Conservation (phyloP, 257 asterid genomes). For the Nicotiana knightiana region DNA sequence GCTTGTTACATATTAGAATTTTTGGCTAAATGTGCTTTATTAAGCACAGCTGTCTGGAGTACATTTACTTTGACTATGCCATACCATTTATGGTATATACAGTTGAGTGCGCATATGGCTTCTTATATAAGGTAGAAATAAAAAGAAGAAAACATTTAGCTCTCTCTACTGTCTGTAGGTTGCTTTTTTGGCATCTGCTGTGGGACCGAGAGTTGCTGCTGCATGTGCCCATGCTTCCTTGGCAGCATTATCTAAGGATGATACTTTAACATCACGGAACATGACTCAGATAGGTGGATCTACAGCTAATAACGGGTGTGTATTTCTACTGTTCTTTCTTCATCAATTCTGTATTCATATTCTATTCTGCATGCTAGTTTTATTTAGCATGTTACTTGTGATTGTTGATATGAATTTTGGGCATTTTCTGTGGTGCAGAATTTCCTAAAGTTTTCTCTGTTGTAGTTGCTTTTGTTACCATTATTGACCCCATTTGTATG, state of each 20-base stretch:
- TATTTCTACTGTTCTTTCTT: not conserved
- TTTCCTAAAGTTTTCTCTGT: not conserved
- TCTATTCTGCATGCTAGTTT: not conserved
- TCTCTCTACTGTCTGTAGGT: slow-evolving; percentile 47
- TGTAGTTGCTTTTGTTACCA: not conserved
- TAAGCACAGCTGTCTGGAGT: not conserved
- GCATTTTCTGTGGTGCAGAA: not conserved
- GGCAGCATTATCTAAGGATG: slow-evolving; percentile 57
- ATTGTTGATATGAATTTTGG: not conserved
- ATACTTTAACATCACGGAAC: slow-evolving; percentile 16
- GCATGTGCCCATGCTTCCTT: slow-evolving; percentile 94
- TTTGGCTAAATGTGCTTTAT: not conserved
- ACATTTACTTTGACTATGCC: not conserved
- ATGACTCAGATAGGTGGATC: slow-evolving; percentile 30
- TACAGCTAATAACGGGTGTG: slow-evolving; percentile 20
- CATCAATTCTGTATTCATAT: not conserved
- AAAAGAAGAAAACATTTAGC: not conserved
- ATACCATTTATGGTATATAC: not conserved
- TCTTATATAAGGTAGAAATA: not conserved
- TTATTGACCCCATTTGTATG: not conserved
- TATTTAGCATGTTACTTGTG: not conserved
- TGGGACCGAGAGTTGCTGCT: slow-evolving; percentile 99
- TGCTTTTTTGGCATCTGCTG: slow-evolving; percentile 82
- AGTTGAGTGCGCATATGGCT: not conserved
- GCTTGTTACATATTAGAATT: not conserved